Evolutionary conservation across 345 rosid species (phyloP), one percentile per base, ranked within the genome.

Genomic region (Chamaenerion angustifolium): DNA sequence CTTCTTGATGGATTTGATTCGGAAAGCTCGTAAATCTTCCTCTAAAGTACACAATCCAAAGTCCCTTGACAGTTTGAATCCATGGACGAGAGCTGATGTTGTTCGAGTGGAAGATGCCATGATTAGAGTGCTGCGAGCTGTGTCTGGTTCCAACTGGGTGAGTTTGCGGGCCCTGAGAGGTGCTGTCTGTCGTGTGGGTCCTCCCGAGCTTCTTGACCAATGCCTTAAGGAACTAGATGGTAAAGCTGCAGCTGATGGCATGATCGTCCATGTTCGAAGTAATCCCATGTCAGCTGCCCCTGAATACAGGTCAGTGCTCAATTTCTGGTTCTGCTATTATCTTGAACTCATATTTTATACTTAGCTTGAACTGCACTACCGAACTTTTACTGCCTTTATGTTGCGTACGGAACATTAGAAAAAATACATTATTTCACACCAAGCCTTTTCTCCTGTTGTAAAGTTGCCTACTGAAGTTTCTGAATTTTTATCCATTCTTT

Each of bases 91-190:
- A 48, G 41, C 41, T 50, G 85, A 78, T 46, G 59, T 74, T 40
- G 73, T 58, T 57, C 71, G 72, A 12, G 82, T 70, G 45, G 73
- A 81, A 17, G 76, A 69, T 50, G 82, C 85, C 25, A 64, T 81
- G 78, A 31, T 81, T 54, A 74, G 72, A 61, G 82, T 81, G 42
- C 68, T 78, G 3, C 57, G 73, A 19, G 89, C 89, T 8, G 85
- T 74, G 13, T 70, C 82, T 42, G 78, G 77, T 9, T 70, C 75
- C 40, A 74, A 59, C 14, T 81, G 89, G 89, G 89, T 81, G n/a
- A 68, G 68, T 48, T 56, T 65, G 49, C 85, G 82, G 10, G 67
- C 89, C 10, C 77, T 81, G 16, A 71, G 71, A 59, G 82, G 82
- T 31, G 82, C 80, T 37, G 76, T 74, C 8, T 81, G 70, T 56